Conservation (phyloP, 2,329 filamentous ascomycete genomes). For the Fusarium abutilonis region DNA sequence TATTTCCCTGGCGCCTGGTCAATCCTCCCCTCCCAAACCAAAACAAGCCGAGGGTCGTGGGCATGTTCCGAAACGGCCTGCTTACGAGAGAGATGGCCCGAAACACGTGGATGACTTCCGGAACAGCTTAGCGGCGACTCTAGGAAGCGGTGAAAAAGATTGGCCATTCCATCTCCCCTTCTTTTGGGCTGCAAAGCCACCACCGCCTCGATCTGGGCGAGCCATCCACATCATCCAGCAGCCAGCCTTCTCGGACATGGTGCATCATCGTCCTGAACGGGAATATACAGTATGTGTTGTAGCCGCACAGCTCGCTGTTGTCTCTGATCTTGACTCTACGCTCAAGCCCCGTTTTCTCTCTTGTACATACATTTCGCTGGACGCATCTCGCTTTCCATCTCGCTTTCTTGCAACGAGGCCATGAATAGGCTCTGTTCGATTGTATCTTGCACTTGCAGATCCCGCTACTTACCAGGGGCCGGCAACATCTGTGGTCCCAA, state of each 20-base stretch:
- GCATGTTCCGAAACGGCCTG: constrained; percentile 30
- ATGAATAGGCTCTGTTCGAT: background rate
- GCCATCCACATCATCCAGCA: constrained; percentile 8
- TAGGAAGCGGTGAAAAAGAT: constrained; percentile 43
- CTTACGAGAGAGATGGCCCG: constrained; percentile 33
- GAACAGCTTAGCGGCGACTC: constrained; percentile 44
- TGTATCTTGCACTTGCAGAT: background rate
- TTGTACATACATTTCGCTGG: too few relatives aligned
- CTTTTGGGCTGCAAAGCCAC: constrained; percentile 20
- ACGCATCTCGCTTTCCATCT: too few relatives aligned
- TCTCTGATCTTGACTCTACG: background rate
- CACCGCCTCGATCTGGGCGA: constrained; percentile 34
- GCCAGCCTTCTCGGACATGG: constrained; percentile 12
- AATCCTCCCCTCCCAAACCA: constrained; percentile 16
- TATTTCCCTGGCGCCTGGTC: constrained; percentile 28
- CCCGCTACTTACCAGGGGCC: too few relatives aligned
- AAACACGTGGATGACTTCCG: constrained; percentile 46
- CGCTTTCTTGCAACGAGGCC: too few relatives aligned
- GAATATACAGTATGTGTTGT: background rate
- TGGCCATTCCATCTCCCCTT: constrained; percentile 28
- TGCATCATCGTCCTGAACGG: constrained; percentile 15
- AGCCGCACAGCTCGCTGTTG: constrained; percentile 16
- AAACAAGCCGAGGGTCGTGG: constrained; percentile 31
- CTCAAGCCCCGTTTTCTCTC: background rate
- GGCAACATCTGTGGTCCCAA: too few relatives aligned